Evolutionary conservation across 352 stramenopile genomes (phyloP).

Genomic region (Phytopythium montanum): DNA sequence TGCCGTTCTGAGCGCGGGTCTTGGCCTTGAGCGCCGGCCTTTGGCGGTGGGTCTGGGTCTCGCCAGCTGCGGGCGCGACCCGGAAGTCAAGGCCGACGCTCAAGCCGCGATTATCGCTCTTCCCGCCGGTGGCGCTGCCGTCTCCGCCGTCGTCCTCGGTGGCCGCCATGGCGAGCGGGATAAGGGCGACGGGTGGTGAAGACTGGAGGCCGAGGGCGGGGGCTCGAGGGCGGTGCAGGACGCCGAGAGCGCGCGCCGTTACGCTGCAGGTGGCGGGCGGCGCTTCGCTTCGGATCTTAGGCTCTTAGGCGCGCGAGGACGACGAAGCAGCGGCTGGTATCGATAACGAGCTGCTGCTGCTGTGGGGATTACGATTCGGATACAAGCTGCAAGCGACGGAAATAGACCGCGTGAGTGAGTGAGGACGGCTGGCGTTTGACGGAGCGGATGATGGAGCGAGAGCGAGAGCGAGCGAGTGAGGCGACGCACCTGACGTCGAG

Average conservation of each 20-base stretch:
- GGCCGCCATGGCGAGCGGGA: constrained; percentile 1
- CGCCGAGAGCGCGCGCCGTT: neutral
- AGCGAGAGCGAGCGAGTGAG: neutral
- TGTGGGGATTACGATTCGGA: constrained; percentile 5
- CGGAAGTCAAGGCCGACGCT: constrained; percentile 4
- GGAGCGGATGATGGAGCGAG: neutral
- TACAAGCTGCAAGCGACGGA: constrained; percentile 7
- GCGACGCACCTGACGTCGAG: constrained; percentile 35
- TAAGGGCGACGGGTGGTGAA: constrained; percentile 5
- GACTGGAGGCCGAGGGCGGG: neutral
- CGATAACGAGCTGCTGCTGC: neutral
- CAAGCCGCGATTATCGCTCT: constrained; percentile 30
- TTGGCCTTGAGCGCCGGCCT: constrained; percentile 12
- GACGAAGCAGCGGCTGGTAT: constrained; percentile 1
- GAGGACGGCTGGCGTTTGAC: neutral
- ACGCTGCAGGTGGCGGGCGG: neutral
- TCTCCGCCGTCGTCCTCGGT: constrained; percentile 32
- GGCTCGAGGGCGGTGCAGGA: neutral
- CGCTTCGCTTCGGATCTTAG: constrained; percentile 21
- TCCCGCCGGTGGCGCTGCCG: constrained; percentile 20
- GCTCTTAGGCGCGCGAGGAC: neutral
- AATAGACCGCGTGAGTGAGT: neutral
- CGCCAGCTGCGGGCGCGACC: constrained; percentile 7
- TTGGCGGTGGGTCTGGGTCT: constrained; percentile 5
- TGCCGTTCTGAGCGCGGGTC: constrained; percentile 11